Evolutionary conservation across 805 yeast species (phyloP).

Genomic region (Komagataella phaffii): DNA sequence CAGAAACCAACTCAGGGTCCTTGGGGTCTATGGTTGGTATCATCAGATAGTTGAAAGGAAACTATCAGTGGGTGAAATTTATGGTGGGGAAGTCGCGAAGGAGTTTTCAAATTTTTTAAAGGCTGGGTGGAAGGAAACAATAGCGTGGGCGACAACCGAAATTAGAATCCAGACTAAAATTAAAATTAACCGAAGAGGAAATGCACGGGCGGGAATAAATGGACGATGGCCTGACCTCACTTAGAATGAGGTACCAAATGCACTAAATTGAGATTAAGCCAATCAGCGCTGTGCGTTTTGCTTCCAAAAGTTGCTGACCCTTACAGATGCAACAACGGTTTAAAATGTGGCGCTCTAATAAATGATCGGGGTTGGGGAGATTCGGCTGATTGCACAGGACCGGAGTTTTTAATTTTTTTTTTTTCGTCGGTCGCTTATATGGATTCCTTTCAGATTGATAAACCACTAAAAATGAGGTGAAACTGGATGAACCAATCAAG

Average conservation of each 20-base stretch:
- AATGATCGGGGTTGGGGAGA: neutral
- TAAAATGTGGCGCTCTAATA: neutral
- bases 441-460: no score
- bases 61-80: neutral
- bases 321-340: neutral
- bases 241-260: neutral
- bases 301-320: neutral
- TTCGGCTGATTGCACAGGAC: neutral
- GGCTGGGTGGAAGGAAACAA: neutral
- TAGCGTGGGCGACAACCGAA: neutral
- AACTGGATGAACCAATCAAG: no score
- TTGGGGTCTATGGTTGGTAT: neutral
- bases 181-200: neutral
- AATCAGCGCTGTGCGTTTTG: neutral
- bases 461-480: no score
- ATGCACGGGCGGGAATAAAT: neutral
- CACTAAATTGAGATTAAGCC: neutral
- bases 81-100: neutral
- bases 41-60: neutral
- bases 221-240: neutral
- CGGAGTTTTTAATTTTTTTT: no score
- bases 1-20: neutral
- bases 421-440: neutral
- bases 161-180: neutral
- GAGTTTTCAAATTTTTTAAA: neutral